A percentile compares a stretch with the other conserved stretches of the same genome.
Conservation (phyloP, 768 basidiomycete genomes). For the Arthromyces matolae region DNA sequence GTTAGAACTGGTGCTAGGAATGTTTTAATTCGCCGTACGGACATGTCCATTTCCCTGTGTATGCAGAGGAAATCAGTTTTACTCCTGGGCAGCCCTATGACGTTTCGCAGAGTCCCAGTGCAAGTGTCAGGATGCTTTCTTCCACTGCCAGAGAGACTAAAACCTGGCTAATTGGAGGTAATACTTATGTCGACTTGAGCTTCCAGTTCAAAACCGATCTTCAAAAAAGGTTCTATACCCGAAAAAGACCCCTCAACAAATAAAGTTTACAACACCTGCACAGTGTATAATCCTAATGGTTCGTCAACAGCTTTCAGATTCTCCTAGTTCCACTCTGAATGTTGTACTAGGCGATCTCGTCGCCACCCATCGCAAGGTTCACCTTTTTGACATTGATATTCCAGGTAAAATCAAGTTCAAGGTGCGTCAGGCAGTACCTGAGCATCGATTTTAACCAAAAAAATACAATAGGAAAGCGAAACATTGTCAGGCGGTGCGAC, state of each 20-base stretch:
- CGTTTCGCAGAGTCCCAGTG: conserved; percentile 51
- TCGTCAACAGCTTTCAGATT: neutral
- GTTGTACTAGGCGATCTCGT: conserved; percentile 72
- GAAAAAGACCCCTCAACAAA: conserved; percentile 63
- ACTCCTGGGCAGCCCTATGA: conserved; percentile 57
- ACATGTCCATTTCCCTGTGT: conserved; percentile 71
- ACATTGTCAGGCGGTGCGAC: conserved; percentile 73
- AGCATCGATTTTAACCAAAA: no score
- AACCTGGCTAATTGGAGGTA: conserved; percentile 93
- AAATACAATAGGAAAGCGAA: conserved; percentile 74
- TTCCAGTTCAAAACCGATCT: neutral
- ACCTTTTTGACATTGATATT: conserved; percentile 97
- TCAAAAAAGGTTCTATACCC: conserved; percentile 91
- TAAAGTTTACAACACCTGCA: conserved; percentile 90
- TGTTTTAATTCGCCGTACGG: conserved; percentile 90
- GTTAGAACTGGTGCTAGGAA: conserved; percentile 61
- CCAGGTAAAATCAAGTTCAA: conserved; percentile 89
- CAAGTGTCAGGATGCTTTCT: conserved; percentile 80
- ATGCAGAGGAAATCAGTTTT: conserved; percentile 77
- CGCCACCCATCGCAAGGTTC: conserved; percentile 88
- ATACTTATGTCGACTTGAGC: no score
- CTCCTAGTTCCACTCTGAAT: neutral
- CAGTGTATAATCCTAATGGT: conserved; percentile 84
- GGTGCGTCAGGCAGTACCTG: no score
- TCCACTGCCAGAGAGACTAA: conserved; percentile 70